Evolutionary conservation across 768 basidiomycete species (phyloP).

Genomic region (Serendipita sp.): DNA sequence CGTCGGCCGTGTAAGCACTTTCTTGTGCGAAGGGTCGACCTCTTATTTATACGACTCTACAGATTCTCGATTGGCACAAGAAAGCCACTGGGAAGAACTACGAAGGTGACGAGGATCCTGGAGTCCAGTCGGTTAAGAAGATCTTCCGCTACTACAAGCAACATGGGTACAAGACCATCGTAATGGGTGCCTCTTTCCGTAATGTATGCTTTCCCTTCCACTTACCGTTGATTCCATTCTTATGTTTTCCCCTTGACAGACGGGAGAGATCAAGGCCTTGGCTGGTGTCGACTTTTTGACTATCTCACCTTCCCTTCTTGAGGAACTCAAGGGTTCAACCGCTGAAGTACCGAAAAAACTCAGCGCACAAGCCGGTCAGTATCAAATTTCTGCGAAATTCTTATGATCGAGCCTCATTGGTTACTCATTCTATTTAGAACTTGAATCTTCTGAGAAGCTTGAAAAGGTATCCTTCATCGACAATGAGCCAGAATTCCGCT

Average conservation of each 20-base stretch:
- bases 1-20: conserved; percentile 73
- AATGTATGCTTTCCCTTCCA: conserved; percentile 42
- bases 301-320: conserved; percentile 77
- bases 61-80: conserved; percentile 99
- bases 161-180: conserved; percentile 94
- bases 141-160: conserved; percentile 99
- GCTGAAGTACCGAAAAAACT: conserved; percentile 74
- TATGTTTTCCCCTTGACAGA: conserved; percentile 24
- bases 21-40: conserved; percentile 9
- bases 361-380: conserved; percentile 42
- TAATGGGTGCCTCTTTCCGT: conserved; percentile 99
- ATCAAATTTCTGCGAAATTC: conserved; percentile 13
- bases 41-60: conserved; percentile 9
- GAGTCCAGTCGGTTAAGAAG: conserved; percentile 86
- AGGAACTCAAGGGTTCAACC: conserved; percentile 76
- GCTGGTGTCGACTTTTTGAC: conserved; percentile 98
- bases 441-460: conserved; percentile 29
- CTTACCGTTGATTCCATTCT: not conserved
- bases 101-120: conserved; percentile 84
- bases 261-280: conserved; percentile 83
- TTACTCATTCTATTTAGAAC: not conserved
- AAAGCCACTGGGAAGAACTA: conserved; percentile 70
- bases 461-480: conserved; percentile 74
- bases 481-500: conserved; percentile 93
- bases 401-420: not conserved